Percentiles rank a stretch among this genome's conserved stretches.
Evolutionary conservation across 176 grass and related monocot genomes (phyloP).

Genomic region (Musa acuminata): DNA sequence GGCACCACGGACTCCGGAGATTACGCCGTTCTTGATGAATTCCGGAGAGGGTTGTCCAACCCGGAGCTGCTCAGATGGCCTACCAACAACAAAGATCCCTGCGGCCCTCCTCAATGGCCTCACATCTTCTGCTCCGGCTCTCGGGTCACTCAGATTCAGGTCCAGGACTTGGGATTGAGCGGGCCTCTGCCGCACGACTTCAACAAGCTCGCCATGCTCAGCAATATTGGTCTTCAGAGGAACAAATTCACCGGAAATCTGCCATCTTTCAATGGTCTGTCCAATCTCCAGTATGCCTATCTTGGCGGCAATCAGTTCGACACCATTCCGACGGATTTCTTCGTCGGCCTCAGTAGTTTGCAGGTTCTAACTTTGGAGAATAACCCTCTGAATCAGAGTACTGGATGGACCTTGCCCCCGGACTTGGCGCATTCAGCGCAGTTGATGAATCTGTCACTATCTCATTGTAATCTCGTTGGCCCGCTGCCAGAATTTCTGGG

Average conservation of each 20-base stretch:
- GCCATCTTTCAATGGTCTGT: constrained; percentile 18
- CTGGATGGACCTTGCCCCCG: constrained; percentile 32
- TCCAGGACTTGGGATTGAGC: constrained; percentile 1
- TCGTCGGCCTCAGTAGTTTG: constrained; percentile 7
- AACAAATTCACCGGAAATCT: constrained; percentile 5
- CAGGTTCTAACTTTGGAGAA: constrained; percentile 12
- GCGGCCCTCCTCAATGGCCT: constrained; percentile 36
- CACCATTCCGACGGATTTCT: constrained; percentile 18
- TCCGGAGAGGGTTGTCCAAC: constrained; percentile 44
- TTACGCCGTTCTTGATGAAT: constrained; percentile 37
- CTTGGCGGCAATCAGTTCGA: constrained; percentile 18
- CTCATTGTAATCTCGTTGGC: constrained; percentile 38
- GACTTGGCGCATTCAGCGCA: constrained; percentile 29
- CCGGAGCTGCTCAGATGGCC: constrained; percentile 43
- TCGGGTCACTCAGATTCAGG: constrained; percentile 9
- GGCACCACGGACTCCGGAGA: constrained; percentile 36
- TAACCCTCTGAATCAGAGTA: constrained; percentile 40
- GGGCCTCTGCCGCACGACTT: constrained; percentile 12
- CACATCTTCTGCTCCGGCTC: constrained; percentile 33
- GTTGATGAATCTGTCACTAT: constrained; percentile 38
- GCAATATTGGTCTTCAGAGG: constrained; percentile 7
- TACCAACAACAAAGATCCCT: constrained; percentile 30
- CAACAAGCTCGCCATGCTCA: constrained; percentile 14
- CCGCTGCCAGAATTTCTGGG: constrained; percentile 42
- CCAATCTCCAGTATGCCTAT: constrained; percentile 16